A percentile compares a stretch with the other conserved stretches of the same genome.
phyloP scores from a whole-genome alignment of 116 monocot genomes.

The Dioscorea cayenensis region DNA sequence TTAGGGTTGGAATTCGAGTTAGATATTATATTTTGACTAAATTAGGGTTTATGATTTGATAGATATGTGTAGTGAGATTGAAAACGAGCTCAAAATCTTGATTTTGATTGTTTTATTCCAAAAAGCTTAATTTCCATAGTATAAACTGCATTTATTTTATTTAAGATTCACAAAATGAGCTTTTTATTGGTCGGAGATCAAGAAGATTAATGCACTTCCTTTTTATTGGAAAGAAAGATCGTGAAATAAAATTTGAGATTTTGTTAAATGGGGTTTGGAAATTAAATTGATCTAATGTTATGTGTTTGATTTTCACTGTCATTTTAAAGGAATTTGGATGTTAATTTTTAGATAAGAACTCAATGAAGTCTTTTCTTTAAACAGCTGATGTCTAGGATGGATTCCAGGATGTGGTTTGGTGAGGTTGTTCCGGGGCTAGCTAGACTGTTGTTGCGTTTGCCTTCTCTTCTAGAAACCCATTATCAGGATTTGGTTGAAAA shows the following conservation, averaged over 20 bases:
- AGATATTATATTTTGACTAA: too few relatives aligned
- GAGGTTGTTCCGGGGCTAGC: constrained; percentile 63
- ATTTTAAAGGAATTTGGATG: not conserved
- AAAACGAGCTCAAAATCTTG: too few relatives aligned
- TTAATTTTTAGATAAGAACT: not conserved
- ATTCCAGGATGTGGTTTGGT: constrained; percentile 68
- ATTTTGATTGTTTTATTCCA: too few relatives aligned
- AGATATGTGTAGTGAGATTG: too few relatives aligned
- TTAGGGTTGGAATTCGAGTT: too few relatives aligned
- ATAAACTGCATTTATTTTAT: too few relatives aligned
- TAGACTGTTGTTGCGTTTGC: constrained; percentile 51
- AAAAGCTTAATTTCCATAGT: too few relatives aligned
- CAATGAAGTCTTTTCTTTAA: constrained; percentile 5
- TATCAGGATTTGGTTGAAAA: constrained; percentile 44
- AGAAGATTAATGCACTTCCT: not conserved
- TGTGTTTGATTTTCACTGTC: not conserved
- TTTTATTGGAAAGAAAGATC: not conserved
- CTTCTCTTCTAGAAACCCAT: constrained; percentile 64
- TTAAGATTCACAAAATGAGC: too few relatives aligned
- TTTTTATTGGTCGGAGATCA: too few relatives aligned
- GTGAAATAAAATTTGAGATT: not conserved
- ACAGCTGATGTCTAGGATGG: constrained; percentile 60
- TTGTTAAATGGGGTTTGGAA: not conserved
- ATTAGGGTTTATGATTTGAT: too few relatives aligned
- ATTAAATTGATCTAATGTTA: not conserved